Conservation (phyloP, 2,329 filamentous ascomycete genomes). For the Xylaria sp. region DNA sequence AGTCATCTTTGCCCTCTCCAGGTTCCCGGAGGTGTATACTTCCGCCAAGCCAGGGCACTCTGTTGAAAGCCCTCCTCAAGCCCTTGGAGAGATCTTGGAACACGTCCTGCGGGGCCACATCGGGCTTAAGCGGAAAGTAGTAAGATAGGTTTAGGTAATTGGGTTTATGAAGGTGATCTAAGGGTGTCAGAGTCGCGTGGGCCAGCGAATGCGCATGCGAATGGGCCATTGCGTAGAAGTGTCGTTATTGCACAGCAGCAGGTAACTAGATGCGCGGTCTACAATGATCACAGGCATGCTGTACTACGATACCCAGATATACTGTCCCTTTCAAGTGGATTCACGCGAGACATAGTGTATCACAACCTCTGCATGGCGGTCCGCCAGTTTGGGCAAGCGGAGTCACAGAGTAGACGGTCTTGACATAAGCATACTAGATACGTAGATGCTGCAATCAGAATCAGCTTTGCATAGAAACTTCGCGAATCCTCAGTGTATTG, state of each 20-base stretch:
- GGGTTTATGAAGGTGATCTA: neutral
- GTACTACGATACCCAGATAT: neutral
- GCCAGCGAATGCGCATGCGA: neutral
- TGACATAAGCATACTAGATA: neutral
- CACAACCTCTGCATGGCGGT: neutral
- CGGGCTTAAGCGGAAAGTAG: conserved; percentile 3
- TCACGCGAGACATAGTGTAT: neutral
- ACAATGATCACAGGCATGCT: neutral
- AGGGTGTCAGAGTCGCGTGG: neutral
- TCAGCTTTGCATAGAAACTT: neutral
- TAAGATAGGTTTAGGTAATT: neutral
- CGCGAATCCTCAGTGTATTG: neutral
- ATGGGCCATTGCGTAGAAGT: neutral
- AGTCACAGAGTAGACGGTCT: neutral
- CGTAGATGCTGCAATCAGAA: neutral
- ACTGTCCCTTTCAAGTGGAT: neutral
- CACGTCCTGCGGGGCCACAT: neutral
- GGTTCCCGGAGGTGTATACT: conserved; percentile 26
- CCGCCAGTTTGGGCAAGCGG: neutral
- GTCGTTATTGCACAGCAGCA: neutral
- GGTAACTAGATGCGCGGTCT: neutral
- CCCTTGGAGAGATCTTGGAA: conserved; percentile 31
- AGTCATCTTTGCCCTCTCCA: conserved; percentile 18
- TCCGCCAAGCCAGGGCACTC: conserved; percentile 40
- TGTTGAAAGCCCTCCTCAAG: conserved; percentile 24